Base-by-base conservation (phyloP, 495 filamentous ascomycete genomes). In the Apodospora peruviana region DNA sequence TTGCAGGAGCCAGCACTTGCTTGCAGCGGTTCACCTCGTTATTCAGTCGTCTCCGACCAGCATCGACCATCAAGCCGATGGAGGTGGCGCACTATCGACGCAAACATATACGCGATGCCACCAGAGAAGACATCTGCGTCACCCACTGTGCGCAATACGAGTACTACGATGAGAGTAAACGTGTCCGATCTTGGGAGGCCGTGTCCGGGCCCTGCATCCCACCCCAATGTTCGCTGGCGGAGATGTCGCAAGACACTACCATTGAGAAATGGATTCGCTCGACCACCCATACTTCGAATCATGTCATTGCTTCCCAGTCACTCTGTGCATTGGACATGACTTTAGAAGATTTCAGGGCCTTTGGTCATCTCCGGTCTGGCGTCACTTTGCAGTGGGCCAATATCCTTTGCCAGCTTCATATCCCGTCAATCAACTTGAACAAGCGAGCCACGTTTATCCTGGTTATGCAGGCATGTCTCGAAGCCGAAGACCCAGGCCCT, bases 301-400 rank as follows among this genome's bases (percentile, higher is more conserved):
- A 52, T 0, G 70, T 75, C 0, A 73, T 83, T 29, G 64, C 77
- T 0, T 55, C 55, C 0, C 81, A 80, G 56, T 48, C 38, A 2
- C 29, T 47, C 0, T 77, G 69, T 38, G 73, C 80, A 0, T 11
- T 22, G 0, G 20, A 63, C 24, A 63, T 81, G 48, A 64, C 72
- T 0, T 50, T 81, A 1, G 71, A 71, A 5, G 79, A 83, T 37
- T 81, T 70, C 52, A 69, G 69, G 27, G 62, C 74, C 0, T 67
- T 84, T 23, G 65, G 68, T 5, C 53, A 64, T 9, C 53, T 83
- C 21, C 68, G 77, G 2, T 56, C 72, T 0, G 79, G 78, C 1
- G 49, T 69, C 21, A 53, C 60, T 0, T 59, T 83, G 20, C 78
- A 82, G 40, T 80, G 77, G 75, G 55, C 71, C 24, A 83, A 83